Conservation (phyloP, 2,329 filamentous ascomycete species). For the Ascochyta koolunga region DNA sequence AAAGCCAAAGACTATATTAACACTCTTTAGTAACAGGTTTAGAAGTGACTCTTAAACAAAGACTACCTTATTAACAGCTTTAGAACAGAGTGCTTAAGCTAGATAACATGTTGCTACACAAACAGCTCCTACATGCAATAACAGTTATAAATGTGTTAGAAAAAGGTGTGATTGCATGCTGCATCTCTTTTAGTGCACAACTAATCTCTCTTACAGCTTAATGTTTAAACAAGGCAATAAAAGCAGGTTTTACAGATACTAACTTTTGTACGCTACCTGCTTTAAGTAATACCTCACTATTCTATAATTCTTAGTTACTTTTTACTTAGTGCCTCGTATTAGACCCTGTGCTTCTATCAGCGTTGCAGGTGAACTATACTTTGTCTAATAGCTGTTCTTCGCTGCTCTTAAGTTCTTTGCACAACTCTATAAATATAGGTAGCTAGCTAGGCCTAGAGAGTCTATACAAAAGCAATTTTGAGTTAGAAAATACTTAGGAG, state of each 20-base stretch:
- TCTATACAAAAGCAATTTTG: background rate
- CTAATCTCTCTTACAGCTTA: no score
- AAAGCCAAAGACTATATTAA: constrained; percentile 13
- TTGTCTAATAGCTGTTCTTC: constrained; percentile 1
- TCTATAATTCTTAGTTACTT: constrained; percentile 1
- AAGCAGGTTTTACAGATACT: background rate
- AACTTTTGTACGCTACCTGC: no score
- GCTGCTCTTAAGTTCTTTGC: constrained; percentile 1
- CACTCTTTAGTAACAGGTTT: constrained; percentile 12
- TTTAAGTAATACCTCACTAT: background rate
- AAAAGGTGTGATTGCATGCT: no score
- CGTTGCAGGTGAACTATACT: constrained; percentile 6
- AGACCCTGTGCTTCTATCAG: background rate
- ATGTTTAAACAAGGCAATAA: background rate
- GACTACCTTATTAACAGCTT: constrained; percentile 8
- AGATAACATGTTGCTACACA: constrained; percentile 5
- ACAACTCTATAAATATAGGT: constrained; percentile 1
- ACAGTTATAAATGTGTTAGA: no score
- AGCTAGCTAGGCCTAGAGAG: background rate
- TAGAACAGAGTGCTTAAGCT: constrained; percentile 10
- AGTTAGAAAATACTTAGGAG: constrained; percentile 7
- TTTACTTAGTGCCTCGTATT: background rate
- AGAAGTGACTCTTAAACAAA: no score
- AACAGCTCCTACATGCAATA: constrained; percentile 5
- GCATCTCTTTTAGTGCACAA: no score